Base-by-base conservation (phyloP, 129 eudicot genomes). In the Pulicaria dysenterica region DNA sequence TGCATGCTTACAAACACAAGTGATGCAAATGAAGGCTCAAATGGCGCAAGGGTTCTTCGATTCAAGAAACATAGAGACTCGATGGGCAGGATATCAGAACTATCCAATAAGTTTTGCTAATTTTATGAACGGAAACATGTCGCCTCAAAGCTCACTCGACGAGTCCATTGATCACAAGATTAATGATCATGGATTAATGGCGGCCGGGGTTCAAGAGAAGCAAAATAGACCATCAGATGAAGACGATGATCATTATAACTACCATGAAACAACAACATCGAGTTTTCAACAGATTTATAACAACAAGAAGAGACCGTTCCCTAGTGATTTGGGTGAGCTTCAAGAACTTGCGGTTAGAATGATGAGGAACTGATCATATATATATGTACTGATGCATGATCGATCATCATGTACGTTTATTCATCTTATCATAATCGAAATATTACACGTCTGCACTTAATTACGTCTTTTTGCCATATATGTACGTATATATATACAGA, bases 281-380 rank as follows among this genome's bases (percentile, higher is more conserved):
- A 24, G 72, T 47, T 76, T 66, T 62, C 82, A 81, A 74, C 69
- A 67, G 13, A 45, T 57, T 69, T 81, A 58, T 58, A 41, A 13
- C 48, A 73, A 73, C 69, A 89, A 80, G 75, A 93, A 83, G 79
- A 90, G 95, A 74, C 78, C 84, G 56, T 87, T 87, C 41, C 95
- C 75, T 59, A 79, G 79, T 74, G 98, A 93, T 31, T 76, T 93
- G 87, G 80, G 87, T 76, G 98, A 94, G 83, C 97, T 94, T 48
- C 96, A 94, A 80, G 99, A 80, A 73, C 79, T 90, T 46, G 99
- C 99, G 58, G 69, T 91, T 68, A 74, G 97, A 75, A 94, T 94
- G 99, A 94, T 90, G 96, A 84, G 87, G 72, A 81, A 87, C 72
- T 89, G 60, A 87, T 11, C 17, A 58, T 24, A 24, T 24, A 24